phyloP scores from a whole-genome alignment of 2,329 filamentous ascomycete genomes.

The Xylaria sp. region DNA sequence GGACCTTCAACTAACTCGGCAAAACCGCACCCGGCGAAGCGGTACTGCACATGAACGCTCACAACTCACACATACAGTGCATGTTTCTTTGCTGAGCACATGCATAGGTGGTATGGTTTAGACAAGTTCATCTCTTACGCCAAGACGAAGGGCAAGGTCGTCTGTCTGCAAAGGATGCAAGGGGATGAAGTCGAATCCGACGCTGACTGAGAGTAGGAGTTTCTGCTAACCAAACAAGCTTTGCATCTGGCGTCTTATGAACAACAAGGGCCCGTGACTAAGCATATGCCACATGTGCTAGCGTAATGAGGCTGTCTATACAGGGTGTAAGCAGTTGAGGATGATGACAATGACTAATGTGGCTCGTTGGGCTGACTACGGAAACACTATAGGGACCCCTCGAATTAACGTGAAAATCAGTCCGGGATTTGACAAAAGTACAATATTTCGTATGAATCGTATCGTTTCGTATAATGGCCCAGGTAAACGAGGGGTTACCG shows the following conservation, averaged over 20 bases:
- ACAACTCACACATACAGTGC: not conserved
- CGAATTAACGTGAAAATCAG: not conserved
- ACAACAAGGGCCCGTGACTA: not conserved
- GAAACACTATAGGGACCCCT: not conserved
- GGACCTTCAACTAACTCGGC: not conserved
- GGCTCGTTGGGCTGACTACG: not conserved
- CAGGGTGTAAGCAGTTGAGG: not conserved
- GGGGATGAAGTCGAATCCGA: not conserved
- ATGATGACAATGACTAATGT: slow-evolving; percentile 5
- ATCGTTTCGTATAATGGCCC: slow-evolving; percentile 3
- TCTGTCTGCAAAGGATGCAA: not conserved
- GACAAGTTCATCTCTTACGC: not conserved
- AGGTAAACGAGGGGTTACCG: slow-evolving; percentile 13
- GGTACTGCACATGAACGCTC: not conserved
- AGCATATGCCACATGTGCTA: not conserved
- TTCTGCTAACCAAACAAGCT: not conserved
- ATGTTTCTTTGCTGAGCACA: not conserved
- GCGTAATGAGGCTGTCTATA: not conserved
- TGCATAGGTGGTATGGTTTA: not conserved
- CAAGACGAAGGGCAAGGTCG: not conserved
- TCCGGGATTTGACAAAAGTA: not conserved
- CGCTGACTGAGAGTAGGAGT: not conserved
- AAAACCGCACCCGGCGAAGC: slow-evolving; percentile 17
- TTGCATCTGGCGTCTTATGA: slow-evolving; percentile 9
- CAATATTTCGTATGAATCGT: slow-evolving; percentile 15